These are phyloP conservation scores for Sedum album DNA, from an alignment of 164 flowering plant species.

Conservation along the genomic window DNA sequence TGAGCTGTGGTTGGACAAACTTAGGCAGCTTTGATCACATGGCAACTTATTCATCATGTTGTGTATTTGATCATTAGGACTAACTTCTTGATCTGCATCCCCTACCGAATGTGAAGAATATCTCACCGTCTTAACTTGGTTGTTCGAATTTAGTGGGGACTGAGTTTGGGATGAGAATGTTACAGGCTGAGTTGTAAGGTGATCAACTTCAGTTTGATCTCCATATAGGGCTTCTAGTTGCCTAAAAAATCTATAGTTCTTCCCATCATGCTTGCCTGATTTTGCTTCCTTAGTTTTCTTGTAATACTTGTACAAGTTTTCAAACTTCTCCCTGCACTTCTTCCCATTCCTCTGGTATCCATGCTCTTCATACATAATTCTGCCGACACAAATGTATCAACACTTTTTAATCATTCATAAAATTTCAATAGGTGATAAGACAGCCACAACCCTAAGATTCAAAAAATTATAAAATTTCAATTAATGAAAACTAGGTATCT, in stretches of 20 bases:
- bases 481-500: neutral
- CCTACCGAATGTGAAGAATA: constrained; percentile 15
- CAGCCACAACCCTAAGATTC: too few species aligned
- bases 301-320: constrained; percentile 93
- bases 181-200: constrained; percentile 2
- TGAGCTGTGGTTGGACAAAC: constrained; percentile 50
- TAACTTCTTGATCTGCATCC: constrained; percentile 13
- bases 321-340: constrained; percentile 97
- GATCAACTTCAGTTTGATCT: constrained; percentile 23
- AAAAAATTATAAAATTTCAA: too few species aligned
- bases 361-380: constrained; percentile 86
- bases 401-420: too few species aligned
- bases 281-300: constrained; percentile 97
- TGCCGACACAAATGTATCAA: constrained; percentile 14
- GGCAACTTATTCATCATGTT: constrained; percentile 15
- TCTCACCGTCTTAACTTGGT: constrained; percentile 7
- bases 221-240: constrained; percentile 97
- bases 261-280: constrained; percentile 96
- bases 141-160: neutral
- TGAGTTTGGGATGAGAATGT: constrained; percentile 16
- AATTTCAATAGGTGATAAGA: too few species aligned
- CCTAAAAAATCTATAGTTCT: constrained; percentile 85
- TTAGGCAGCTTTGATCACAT: constrained; percentile 36
- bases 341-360: constrained; percentile 92
- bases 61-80: constrained; percentile 9